phyloP scores from a whole-genome alignment of 2,329 filamentous ascomycete species.

The Parastagonospora avenae region DNA sequence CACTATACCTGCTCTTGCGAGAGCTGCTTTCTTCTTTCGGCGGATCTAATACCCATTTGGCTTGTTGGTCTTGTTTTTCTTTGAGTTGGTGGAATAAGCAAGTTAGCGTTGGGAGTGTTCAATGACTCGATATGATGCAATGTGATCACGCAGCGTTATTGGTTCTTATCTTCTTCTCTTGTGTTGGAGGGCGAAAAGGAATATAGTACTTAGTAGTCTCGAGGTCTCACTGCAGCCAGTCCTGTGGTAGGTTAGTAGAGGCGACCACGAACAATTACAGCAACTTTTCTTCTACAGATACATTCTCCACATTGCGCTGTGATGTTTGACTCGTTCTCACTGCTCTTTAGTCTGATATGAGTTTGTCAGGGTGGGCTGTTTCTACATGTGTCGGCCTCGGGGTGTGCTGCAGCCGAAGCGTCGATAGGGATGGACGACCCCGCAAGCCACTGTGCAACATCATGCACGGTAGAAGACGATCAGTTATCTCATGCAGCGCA shows the following conservation, averaged over 20 bases:
- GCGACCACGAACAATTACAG: not conserved
- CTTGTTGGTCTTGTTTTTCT: constrained; percentile 8
- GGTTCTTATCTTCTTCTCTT: constrained; percentile 1
- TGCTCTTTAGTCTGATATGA: too few relatives aligned
- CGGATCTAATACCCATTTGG: constrained; percentile 36
- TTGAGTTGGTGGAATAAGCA: constrained; percentile 9
- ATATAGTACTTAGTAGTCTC: not conserved
- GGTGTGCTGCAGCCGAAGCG: too few relatives aligned
- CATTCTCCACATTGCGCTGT: not conserved
- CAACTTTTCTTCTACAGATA: not conserved
- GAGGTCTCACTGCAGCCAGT: not conserved
- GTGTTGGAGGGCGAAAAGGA: not conserved
- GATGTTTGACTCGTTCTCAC: too few relatives aligned
- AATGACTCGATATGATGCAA: constrained; percentile 16
- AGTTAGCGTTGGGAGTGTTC: constrained; percentile 4
- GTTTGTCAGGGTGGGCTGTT: too few relatives aligned
- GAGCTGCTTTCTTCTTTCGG: constrained; percentile 15
- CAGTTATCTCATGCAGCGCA: too few relatives aligned
- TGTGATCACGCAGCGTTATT: constrained; percentile 22
- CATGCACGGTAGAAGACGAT: too few relatives aligned
- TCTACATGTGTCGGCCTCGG: too few relatives aligned
- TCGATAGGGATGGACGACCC: too few relatives aligned
- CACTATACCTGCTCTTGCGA: constrained; percentile 38
- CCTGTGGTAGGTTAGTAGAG: not conserved
- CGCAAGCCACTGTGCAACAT: too few relatives aligned